phyloP scores from a whole-genome alignment of 352 stramenopile genomes.

The Globisporangium barbulae region DNA sequence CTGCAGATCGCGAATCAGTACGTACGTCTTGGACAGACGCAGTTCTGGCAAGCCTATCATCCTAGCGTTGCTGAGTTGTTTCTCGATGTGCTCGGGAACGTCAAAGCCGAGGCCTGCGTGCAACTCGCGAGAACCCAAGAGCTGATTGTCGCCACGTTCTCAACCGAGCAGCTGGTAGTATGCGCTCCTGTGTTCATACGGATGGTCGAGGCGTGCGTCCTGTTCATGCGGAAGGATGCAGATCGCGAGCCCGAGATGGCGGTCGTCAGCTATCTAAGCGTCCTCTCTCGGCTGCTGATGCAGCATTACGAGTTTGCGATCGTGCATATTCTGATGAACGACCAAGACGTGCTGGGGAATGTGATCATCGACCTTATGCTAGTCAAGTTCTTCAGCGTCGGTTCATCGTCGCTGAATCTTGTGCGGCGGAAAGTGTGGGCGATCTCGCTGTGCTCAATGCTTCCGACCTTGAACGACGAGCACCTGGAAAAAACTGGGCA shows the following conservation, averaged over 20 bases:
- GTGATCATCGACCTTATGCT: constrained; percentile 61
- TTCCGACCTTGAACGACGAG: constrained; percentile 34
- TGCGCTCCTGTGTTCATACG: constrained; percentile 31
- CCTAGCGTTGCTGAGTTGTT: constrained; percentile 36
- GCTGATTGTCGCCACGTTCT: constrained; percentile 31
- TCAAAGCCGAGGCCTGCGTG: constrained; percentile 65
- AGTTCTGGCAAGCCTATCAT: constrained; percentile 76
- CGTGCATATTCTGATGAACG: constrained; percentile 36
- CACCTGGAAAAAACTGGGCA: constrained; percentile 60
- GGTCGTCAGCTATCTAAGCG: constrained; percentile 57
- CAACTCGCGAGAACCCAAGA: constrained; percentile 52
- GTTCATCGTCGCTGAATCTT: constrained; percentile 53
- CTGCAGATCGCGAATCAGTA: constrained; percentile 64
- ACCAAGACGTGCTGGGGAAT: constrained; percentile 30
- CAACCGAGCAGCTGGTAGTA: constrained; percentile 34
- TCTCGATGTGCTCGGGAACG: constrained; percentile 48
- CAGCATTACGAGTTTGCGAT: constrained; percentile 45
- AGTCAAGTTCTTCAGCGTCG: constrained; percentile 67
- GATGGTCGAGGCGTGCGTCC: constrained; percentile 47
- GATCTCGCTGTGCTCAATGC: constrained; percentile 40
- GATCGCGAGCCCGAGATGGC: constrained; percentile 55
- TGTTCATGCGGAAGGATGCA: constrained; percentile 34
- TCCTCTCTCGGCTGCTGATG: constrained; percentile 50
- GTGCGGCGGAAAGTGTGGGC: constrained; percentile 67
- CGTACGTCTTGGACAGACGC: constrained; percentile 40